Percentiles rank a stretch among this genome's conserved stretches.
phyloP scores from a whole-genome alignment of 129 eudicot genomes.

The Lactuca sativa region DNA sequence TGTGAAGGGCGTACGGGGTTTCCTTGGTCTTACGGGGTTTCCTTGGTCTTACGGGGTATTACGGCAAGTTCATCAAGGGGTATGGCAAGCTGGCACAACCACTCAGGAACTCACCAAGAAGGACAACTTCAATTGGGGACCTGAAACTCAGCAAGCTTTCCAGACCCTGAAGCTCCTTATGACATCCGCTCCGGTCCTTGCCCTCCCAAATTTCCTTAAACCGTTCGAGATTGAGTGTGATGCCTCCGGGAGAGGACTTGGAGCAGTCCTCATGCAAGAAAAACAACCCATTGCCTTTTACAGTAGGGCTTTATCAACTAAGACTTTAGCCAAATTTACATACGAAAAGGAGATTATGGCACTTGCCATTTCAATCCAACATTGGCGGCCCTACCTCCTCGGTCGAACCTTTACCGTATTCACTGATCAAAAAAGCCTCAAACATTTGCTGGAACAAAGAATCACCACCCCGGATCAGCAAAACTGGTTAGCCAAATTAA shows the following conservation, averaged over 20 bases:
- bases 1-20: too few species aligned
- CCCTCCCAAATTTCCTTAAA: neutral
- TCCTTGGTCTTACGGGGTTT: too few species aligned
- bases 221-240: slow-evolving; percentile 1
- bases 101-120: too few species aligned
- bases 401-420: neutral
- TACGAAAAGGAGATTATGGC: neutral
- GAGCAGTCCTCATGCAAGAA: neutral
- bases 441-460: neutral
- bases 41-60: too few species aligned
- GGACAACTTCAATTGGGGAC: neutral
- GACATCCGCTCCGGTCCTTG: neutral
- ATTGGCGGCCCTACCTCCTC: too few species aligned
- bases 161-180: neutral
- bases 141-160: neutral
- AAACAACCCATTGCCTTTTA: neutral
- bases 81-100: too few species aligned
- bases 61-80: too few species aligned
- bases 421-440: neutral
- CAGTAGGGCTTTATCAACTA: neutral
- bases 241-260: neutral
- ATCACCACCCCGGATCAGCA: neutral
- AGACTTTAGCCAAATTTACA: neutral
- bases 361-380: neutral
- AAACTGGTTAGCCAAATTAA: neutral